phyloP scores from a whole-genome alignment of 2,329 filamentous ascomycete species.

The Periconia sp. region DNA sequence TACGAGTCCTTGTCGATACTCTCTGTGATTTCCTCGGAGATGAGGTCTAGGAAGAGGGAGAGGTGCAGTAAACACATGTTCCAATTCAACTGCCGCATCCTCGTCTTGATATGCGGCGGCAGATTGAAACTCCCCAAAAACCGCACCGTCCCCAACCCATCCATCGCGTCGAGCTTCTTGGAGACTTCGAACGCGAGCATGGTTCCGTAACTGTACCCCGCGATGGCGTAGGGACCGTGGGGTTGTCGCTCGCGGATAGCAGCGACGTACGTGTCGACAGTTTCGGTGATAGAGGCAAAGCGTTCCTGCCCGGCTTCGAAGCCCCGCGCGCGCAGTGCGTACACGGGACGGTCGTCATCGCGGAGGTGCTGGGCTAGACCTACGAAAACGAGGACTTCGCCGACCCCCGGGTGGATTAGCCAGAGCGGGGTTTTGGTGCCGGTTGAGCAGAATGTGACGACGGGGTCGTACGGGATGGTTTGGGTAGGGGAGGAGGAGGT shows the following conservation, averaged over 20 bases:
- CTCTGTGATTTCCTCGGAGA: conserved; percentile 33
- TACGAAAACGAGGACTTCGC: conserved; percentile 45
- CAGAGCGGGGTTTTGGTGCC: conserved; percentile 21
- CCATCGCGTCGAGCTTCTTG: conserved; percentile 48
- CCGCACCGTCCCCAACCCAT: conserved; percentile 10
- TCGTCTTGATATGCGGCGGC: conserved; percentile 51
- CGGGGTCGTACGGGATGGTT: neutral
- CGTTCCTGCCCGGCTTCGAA: conserved; percentile 43
- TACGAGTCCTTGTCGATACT: conserved; percentile 15
- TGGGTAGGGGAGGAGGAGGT: too few relatives aligned
- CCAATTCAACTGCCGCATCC: conserved; percentile 41
- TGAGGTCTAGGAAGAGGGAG: conserved; percentile 44
- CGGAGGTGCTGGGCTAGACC: conserved; percentile 41
- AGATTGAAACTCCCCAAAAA: conserved; percentile 53
- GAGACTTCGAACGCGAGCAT: conserved; percentile 56
- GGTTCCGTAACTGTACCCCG: conserved; percentile 55
- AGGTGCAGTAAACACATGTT: conserved; percentile 45
- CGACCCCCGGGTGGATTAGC: conserved; percentile 43
- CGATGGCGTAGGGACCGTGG: conserved; percentile 54
- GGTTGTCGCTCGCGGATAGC: conserved; percentile 45
- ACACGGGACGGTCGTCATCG: conserved; percentile 51
- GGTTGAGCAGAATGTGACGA: conserved; percentile 14
- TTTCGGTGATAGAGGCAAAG: conserved; percentile 46
- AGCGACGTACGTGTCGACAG: conserved; percentile 43
- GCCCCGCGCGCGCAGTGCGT: conserved; percentile 50